Evolutionary conservation across 257 asterid species (phyloP).

Genomic region (Nicotiana undulata): DNA sequence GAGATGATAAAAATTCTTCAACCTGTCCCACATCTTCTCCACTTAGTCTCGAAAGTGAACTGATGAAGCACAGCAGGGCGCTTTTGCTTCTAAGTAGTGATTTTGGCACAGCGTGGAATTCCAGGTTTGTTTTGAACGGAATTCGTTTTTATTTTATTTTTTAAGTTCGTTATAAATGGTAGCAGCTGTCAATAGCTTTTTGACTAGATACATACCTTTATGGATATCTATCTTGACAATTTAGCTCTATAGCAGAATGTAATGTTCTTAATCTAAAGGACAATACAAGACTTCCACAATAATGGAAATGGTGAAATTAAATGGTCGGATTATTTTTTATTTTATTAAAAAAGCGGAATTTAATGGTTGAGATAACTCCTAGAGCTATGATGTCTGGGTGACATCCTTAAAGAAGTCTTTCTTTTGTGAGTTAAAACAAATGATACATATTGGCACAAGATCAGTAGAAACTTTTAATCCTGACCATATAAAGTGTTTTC

Average conservation of each 20-base stretch:
- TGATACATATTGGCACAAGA: neutral
- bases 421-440: neutral
- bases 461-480: neutral
- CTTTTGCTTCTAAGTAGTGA: constrained; percentile 77
- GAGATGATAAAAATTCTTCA: constrained; percentile 20
- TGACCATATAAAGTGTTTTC: constrained; percentile 3
- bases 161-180: neutral
- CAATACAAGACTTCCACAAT: neutral
- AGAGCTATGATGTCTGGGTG: neutral
- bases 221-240: constrained; percentile 7
- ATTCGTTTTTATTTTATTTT: neutral
- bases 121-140: constrained; percentile 46
- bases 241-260: neutral
- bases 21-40: constrained; percentile 8
- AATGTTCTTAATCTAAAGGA: neutral
- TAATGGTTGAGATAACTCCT: neutral
- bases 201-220: neutral
- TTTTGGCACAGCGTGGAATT: constrained; percentile 93
- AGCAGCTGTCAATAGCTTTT: neutral
- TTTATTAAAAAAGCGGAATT: too few relatives aligned
- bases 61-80: constrained; percentile 81
- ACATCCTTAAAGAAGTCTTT: neutral
- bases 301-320: neutral
- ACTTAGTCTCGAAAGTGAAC: constrained; percentile 36
- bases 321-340: neutral